These are phyloP conservation scores for Scorias spongiosa DNA, from an alignment of 2,329 filamentous ascomycete species.

Conservation along the genomic window DNA sequence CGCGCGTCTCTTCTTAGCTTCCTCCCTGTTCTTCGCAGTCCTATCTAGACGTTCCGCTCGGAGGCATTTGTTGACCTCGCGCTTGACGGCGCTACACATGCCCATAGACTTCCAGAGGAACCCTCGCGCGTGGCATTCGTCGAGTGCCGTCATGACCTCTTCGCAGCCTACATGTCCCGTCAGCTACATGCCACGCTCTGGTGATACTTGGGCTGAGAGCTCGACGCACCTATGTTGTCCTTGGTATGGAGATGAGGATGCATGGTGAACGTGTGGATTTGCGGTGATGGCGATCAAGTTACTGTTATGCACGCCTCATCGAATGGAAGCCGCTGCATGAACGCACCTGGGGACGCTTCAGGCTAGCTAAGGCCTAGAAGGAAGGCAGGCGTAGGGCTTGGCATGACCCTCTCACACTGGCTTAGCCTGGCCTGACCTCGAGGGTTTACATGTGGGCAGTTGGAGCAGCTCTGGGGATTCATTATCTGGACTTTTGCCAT, in stretches of 20 bases:
- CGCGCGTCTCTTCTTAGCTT: conserved; percentile 53
- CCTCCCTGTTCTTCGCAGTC: conserved; percentile 60
- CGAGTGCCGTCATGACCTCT: conserved; percentile 82
- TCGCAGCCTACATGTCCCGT: conserved; percentile 55
- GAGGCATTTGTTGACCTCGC: conserved; percentile 70
- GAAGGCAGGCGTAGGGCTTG: too few species aligned
- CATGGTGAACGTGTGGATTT: conserved; percentile 38
- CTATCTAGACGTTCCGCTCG: conserved; percentile 64
- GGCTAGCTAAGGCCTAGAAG: too few species aligned
- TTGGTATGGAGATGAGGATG: conserved; percentile 95
- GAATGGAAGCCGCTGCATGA: too few species aligned
- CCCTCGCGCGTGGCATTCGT: conserved; percentile 84
- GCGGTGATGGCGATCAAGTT: too few species aligned
- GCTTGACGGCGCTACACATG: conserved; percentile 78
- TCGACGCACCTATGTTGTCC: conserved; percentile 61
- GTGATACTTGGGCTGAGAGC: not conserved
- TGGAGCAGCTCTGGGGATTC: too few species aligned
- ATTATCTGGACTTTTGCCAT: too few species aligned
- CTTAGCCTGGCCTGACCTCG: too few species aligned
- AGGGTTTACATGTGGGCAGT: too few species aligned
- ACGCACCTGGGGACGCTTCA: too few species aligned
- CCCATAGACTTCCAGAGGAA: conserved; percentile 87
- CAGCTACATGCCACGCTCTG: conserved; percentile 1
- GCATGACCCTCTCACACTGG: too few species aligned
- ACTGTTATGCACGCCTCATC: too few species aligned